Evolutionary conservation across 1,284 basidiomycete genomes (phyloP).

Genomic region (Ustilago crameri): DNA sequence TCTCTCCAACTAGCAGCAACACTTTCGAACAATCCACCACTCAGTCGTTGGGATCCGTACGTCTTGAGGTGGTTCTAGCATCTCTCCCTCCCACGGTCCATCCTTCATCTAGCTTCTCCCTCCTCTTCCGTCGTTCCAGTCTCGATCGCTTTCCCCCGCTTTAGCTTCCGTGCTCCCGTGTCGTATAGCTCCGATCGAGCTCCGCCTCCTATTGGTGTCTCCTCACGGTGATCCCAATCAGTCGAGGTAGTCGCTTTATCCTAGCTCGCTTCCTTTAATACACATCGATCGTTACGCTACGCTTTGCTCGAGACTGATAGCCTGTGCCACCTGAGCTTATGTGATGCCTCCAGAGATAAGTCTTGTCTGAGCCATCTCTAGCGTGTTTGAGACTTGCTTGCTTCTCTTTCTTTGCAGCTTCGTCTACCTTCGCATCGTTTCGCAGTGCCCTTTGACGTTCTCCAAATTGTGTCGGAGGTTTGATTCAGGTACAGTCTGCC

Average conservation of each 20-base stretch:
- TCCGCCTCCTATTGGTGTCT: constrained; percentile 12
- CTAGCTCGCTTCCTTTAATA: constrained; percentile 29
- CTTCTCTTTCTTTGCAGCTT: too few species aligned
- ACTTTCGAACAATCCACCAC: constrained; percentile 10
- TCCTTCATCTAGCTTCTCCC: constrained; percentile 16
- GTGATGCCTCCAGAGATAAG: too few species aligned
- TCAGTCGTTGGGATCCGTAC: constrained; percentile 21
- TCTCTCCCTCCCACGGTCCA: constrained; percentile 4
- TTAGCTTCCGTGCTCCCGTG: constrained; percentile 5
- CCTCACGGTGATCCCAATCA: neutral
- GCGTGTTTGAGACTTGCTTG: too few species aligned
- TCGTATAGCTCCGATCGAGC: constrained; percentile 21
- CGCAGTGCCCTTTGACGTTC: too few species aligned
- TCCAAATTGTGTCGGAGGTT: too few species aligned
- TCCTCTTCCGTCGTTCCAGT: constrained; percentile 1
- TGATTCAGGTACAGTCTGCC: too few species aligned
- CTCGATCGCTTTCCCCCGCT: constrained; percentile 3
- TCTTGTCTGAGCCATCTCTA: too few species aligned
- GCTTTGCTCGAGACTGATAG: neutral
- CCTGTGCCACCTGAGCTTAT: neutral
- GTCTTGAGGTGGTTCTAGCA: constrained; percentile 9
- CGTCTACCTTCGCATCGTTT: too few species aligned
- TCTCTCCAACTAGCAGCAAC: constrained; percentile 32
- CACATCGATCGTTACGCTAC: constrained; percentile 39
- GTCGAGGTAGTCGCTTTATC: constrained; percentile 25